Conservation (phyloP, 352 stramenopile genomes). For the Pythium dissotocum region DNA sequence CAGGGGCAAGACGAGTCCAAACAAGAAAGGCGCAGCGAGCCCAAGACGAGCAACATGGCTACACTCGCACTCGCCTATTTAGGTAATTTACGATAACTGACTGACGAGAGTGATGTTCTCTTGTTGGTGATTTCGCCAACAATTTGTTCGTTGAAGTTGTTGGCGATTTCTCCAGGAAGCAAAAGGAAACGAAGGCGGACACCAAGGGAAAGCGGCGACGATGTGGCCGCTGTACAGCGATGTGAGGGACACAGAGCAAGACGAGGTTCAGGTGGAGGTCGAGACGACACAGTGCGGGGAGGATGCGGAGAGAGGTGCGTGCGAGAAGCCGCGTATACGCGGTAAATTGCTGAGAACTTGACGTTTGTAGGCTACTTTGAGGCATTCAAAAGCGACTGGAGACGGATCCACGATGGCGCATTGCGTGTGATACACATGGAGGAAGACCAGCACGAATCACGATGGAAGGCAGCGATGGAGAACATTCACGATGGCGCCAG, state of each 20-base stretch:
- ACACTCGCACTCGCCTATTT: constrained; percentile 19
- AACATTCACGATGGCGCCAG: neutral
- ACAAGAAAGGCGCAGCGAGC: constrained; percentile 10
- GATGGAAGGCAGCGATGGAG: neutral
- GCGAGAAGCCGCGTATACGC: neutral
- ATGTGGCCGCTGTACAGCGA: constrained; percentile 27
- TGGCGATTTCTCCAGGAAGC: neutral
- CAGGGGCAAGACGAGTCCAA: constrained; percentile 16
- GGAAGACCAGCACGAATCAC: neutral
- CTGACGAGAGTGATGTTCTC: constrained; percentile 21
- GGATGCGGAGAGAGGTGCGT: constrained; percentile 5
- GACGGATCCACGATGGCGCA: neutral
- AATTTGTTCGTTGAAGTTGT: constrained; percentile 18
- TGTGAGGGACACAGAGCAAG: neutral
- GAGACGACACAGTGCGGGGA: neutral
- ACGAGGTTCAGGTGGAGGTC: neutral
- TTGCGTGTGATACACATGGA: neutral
- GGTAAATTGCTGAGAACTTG: neutral
- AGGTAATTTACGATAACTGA: constrained; percentile 10
- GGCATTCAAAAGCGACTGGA: neutral
- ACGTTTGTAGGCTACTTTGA: neutral
- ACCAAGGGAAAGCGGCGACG: neutral
- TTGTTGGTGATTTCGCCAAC: constrained; percentile 7
- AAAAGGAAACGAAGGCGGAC: constrained; percentile 5
- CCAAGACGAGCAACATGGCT: constrained; percentile 15